A percentile compares a stretch with the other conserved stretches of the same genome.
phyloP scores from a whole-genome alignment of 1,284 basidiomycete species.

The Moesziomyces aphidis region DNA sequence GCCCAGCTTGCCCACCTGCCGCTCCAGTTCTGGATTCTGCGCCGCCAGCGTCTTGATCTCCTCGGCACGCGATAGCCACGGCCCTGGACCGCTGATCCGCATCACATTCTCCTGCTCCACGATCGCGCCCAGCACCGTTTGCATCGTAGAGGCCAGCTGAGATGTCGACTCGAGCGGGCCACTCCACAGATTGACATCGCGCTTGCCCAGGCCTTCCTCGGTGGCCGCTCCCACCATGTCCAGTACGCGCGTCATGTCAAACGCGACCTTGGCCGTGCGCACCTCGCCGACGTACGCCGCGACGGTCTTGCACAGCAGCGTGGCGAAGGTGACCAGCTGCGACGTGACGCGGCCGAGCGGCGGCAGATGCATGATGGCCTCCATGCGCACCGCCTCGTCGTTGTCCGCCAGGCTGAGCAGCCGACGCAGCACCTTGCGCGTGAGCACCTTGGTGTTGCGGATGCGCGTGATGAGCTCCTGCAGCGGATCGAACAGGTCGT shows the following conservation, averaged over 20 bases:
- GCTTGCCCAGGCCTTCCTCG: slow-evolving; percentile 45
- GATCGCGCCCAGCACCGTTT: slow-evolving; percentile 47
- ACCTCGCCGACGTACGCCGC: slow-evolving; percentile 48
- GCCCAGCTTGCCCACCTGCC: slow-evolving; percentile 82
- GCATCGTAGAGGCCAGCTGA: slow-evolving; percentile 49
- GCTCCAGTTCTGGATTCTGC: slow-evolving; percentile 90
- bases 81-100: slow-evolving; percentile 68
- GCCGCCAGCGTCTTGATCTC: slow-evolving; percentile 85
- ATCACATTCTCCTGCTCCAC: slow-evolving; percentile 62
- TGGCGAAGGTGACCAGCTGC: slow-evolving; percentile 58
- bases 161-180: slow-evolving; percentile 37
- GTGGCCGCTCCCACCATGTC: slow-evolving; percentile 47
- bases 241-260: slow-evolving; percentile 37
- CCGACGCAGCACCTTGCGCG: slow-evolving; percentile 60
- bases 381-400: slow-evolving; percentile 59
- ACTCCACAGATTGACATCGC: slow-evolving; percentile 35
- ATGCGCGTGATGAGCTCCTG: slow-evolving; percentile 56
- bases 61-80: slow-evolving; percentile 89
- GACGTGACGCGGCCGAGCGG: slow-evolving; percentile 53
- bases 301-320: slow-evolving; percentile 38
- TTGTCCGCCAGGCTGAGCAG: slow-evolving; percentile 56
- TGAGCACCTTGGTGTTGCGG: slow-evolving; percentile 57
- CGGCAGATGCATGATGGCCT: slow-evolving; percentile 57
- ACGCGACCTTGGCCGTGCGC: slow-evolving; percentile 39
- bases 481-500: slow-evolving; percentile 54